Evolutionary conservation across 805 yeast genomes (phyloP), one percentile per base, ranked within the genome.

Genomic region (Blastobotrys attinorum): DNA sequence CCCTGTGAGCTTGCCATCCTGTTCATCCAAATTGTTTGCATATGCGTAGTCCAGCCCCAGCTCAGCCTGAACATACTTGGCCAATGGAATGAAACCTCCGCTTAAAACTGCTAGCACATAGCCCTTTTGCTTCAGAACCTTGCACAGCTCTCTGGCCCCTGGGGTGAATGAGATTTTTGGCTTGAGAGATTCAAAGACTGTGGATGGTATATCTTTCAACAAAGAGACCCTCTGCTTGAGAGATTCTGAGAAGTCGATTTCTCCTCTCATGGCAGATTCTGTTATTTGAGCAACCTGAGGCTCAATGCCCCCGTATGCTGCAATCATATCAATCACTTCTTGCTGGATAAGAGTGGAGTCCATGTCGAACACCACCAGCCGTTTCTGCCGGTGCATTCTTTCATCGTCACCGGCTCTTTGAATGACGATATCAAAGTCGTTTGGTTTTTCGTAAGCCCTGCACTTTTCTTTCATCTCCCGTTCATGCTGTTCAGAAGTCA

Each of bases 211-310:
- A 3, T 98, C 98, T 58, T 79, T 79, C 49, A 92, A 70, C n/a
- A 92, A 69, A 17, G 66, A 63, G 6, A 87, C 97, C 45, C 99
- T 75, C 59, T 77, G 77, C 1, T 70, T 69, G 39, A 92, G 67
- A 0, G 96, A 85, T 52, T 83, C 85, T 49, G 76, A 78, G 70
- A 92, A 92, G 60, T 92, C 97, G 16, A 92, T 68, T 59, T 90
- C 96, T 22, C 97, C 97, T 55, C 90, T 89, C 99, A 92, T 92
- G 17, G 98, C 97, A 21, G 86, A 72, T 32, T 83, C 86, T 2
- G 99, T 92, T 54, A 92, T 89, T 23, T 73, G 83, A 3, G 90
- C 83, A 4, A 92, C 98, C 60, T 86, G 71, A 4, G 73, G 78
- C 58, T 92, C 96, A 27, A 92, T 95, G 52, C 76, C 73, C n/a